Percentiles rank a stretch among this genome's conserved stretches.
These are phyloP conservation scores for Xylaria sp. DNA, from an alignment of 2,329 filamentous ascomycete species.

Conservation along the genomic window DNA sequence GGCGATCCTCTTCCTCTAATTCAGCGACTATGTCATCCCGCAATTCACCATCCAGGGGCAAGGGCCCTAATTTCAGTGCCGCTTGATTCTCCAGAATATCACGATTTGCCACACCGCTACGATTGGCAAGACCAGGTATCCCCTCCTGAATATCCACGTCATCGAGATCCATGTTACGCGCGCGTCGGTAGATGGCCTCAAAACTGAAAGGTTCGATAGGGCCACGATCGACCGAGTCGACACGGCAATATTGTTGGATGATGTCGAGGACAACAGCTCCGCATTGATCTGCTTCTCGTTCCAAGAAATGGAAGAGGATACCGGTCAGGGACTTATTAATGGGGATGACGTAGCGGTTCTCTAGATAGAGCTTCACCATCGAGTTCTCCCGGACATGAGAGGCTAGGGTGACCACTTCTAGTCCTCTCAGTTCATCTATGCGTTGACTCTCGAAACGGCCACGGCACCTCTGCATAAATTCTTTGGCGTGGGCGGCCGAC, in stretches of 20 bases:
- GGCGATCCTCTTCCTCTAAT: slow-evolving; percentile 84
- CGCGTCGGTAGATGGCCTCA: slow-evolving; percentile 69
- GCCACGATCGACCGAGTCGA: slow-evolving; percentile 69
- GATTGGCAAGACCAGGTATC: slow-evolving; percentile 65
- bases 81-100: slow-evolving; percentile 68
- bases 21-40: slow-evolving; percentile 88
- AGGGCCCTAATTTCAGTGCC: slow-evolving; percentile 78
- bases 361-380: slow-evolving; percentile 82
- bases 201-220: slow-evolving; percentile 73
- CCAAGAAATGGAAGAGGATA: slow-evolving; percentile 87
- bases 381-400: slow-evolving; percentile 82
- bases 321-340: slow-evolving; percentile 87
- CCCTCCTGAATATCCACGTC: slow-evolving; percentile 73
- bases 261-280: slow-evolving; percentile 82
- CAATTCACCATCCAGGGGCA: slow-evolving; percentile 85
- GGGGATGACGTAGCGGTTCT: slow-evolving; percentile 89
- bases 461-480: slow-evolving; percentile 77
- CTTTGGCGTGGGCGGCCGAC: slow-evolving; percentile 76
- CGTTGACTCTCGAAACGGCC: slow-evolving; percentile 80
- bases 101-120: slow-evolving; percentile 70
- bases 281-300: slow-evolving; percentile 84
- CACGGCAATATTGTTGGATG: slow-evolving; percentile 69
- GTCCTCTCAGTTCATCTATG: slow-evolving; percentile 78
- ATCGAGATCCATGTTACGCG: slow-evolving; percentile 71
- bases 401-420: slow-evolving; percentile 79